Evolutionary conservation across 306 rosid genomes (phyloP).

Genomic region (Rosa lucieae): DNA sequence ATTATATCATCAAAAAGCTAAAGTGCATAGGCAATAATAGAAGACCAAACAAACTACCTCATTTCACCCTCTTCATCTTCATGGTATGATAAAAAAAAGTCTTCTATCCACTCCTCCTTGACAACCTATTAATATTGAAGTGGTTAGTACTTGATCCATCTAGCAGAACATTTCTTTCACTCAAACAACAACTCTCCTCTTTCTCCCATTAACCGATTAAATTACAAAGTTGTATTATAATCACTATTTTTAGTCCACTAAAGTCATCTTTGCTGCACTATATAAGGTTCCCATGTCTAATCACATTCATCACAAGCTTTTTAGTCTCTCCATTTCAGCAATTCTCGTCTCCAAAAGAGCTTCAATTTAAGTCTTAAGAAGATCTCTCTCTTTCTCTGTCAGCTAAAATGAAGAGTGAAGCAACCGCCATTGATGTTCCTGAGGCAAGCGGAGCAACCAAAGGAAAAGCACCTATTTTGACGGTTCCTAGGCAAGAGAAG

Average conservation of each 20-base stretch:
- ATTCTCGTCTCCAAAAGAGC: constrained; percentile 4
- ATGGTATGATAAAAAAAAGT: background rate
- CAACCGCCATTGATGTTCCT: constrained; percentile 49
- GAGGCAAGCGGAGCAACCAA: constrained; percentile 44
- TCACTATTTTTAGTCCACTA: background rate
- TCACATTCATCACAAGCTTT: constrained; percentile 19
- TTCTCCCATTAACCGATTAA: constrained; percentile 9
- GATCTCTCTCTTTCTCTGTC: background rate
- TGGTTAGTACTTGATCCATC: constrained; percentile 22
- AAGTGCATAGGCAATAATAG: background rate
- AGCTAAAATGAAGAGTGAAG: constrained; percentile 49
- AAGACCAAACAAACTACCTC: constrained; percentile 8
- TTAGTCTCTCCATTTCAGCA: constrained; percentile 11
- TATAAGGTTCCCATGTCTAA: constrained; percentile 2
- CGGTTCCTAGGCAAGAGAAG: constrained; percentile 17
- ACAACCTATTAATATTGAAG: constrained; percentile 5
- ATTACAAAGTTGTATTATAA: background rate
- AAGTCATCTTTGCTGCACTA: constrained; percentile 3
- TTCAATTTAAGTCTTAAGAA: background rate
- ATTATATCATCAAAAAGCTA: constrained; percentile 12
- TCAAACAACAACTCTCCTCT: constrained; percentile 9
- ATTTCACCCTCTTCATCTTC: background rate
- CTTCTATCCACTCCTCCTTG: constrained; percentile 11
- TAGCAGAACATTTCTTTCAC: background rate
- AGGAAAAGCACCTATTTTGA: constrained; percentile 42